phyloP scores from a whole-genome alignment of 352 stramenopile genomes.

The Pilasporangium apinafurcum region DNA sequence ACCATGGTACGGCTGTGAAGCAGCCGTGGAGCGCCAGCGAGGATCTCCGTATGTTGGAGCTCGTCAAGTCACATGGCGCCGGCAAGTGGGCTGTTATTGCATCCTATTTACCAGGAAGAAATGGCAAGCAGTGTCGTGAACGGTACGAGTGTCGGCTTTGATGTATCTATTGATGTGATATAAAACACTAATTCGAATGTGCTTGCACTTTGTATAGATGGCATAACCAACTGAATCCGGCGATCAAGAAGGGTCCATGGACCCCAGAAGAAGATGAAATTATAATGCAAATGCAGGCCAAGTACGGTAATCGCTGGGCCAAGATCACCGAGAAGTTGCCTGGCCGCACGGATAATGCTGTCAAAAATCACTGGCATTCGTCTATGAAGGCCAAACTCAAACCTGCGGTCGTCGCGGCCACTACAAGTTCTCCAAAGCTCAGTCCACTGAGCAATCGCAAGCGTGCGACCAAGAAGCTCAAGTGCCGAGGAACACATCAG shows the following conservation, averaged over 20 bases:
- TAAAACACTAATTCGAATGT: background rate
- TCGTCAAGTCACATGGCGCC: constrained; percentile 48
- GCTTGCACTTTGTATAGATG: constrained; percentile 31
- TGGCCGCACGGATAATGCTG: constrained; percentile 93
- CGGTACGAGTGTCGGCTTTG: constrained; percentile 27
- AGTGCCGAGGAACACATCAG: too few species aligned
- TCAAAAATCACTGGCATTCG: constrained; percentile 97
- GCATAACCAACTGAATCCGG: constrained; percentile 82
- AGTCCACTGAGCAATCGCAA: background rate
- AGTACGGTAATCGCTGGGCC: constrained; percentile 95
- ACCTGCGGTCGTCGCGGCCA: background rate
- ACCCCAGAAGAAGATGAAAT: constrained; percentile 81
- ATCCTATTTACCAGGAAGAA: constrained; percentile 71
- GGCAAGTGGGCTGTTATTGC: constrained; percentile 83
- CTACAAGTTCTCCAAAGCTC: background rate
- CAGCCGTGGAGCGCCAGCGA: constrained; percentile 56
- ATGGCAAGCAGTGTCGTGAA: constrained; percentile 87
- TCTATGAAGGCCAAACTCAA: constrained; percentile 66
- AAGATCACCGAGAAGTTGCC: constrained; percentile 96
- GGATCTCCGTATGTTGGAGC: constrained; percentile 52
- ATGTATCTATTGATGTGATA: background rate
- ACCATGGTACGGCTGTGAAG: constrained; percentile 53
- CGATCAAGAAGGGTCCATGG: constrained; percentile 76
- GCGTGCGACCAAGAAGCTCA: constrained; percentile 9
- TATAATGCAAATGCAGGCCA: constrained; percentile 74